Conservation (phyloP, 352 stramenopile genomes). For the Phytophthora foliorum region DNA sequence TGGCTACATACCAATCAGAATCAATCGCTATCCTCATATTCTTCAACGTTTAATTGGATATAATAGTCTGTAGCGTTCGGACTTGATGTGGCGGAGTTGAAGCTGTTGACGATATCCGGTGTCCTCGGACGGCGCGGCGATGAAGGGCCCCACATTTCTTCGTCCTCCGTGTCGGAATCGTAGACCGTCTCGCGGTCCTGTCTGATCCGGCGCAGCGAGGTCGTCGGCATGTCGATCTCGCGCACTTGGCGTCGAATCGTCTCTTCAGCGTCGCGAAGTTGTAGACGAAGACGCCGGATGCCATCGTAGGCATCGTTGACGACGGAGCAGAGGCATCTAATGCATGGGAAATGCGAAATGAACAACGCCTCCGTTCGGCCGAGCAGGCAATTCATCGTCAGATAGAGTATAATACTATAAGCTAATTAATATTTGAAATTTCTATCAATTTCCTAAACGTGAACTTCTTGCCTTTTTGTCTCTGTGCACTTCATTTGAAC, state of each 20-base stretch:
- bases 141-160: background rate
- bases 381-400: background rate
- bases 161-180: background rate
- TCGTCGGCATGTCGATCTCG: background rate
- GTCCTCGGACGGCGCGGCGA: background rate
- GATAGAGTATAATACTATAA: background rate
- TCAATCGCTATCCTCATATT: no score
- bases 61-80: no score
- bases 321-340: no score
- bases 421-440: background rate
- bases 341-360: no score
- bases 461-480: background rate
- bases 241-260: background rate
- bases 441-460: background rate
- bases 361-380: no score
- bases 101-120: background rate
- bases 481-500: background rate
- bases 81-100: no score
- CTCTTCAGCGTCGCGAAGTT: background rate
- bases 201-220: no score
- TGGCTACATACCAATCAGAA: no score
- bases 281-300: background rate
- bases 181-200: background rate
- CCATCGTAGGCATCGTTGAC: no score
- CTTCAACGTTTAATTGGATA: no score